These are phyloP conservation scores for Schizonepeta tenuifolia DNA, from an alignment of 257 asterid genomes.

Conservation along the genomic window DNA sequence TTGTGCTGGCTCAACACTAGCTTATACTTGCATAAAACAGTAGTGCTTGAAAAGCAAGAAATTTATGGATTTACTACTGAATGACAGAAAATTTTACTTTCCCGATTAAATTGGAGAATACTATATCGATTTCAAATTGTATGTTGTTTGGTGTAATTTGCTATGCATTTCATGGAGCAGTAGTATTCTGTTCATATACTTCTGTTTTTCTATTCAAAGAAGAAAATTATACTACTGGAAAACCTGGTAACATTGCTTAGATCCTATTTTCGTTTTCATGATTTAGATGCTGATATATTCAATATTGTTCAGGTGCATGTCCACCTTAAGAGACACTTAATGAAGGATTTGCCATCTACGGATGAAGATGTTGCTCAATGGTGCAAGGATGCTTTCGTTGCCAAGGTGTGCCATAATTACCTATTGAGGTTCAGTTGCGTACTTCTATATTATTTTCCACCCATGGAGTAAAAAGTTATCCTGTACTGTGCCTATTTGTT, in stretches of 20 bases:
- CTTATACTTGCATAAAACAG: conserved; percentile 1
- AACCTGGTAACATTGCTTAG: conserved; percentile 27
- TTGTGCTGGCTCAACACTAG: background rate
- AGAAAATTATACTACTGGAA: conserved; percentile 20
- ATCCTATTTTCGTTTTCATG: conserved; percentile 31
- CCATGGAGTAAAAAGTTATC: background rate
- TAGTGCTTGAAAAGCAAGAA: background rate
- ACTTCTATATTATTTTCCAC: background rate
- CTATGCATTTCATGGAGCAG: conserved; percentile 1
- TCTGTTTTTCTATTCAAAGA: background rate
- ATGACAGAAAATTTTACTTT: background rate
- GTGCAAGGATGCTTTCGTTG: conserved; percentile 81
- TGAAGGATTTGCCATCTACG: conserved; percentile 81
- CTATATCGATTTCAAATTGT: background rate
- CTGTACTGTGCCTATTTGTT: background rate
- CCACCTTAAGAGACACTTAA: conserved; percentile 74
- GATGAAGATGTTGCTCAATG: conserved; percentile 83
- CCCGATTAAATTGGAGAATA: background rate
- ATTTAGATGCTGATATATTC: conserved; percentile 20
- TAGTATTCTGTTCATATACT: background rate
- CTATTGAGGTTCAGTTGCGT: background rate
- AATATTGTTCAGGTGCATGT: conserved; percentile 70
- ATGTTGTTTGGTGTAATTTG: background rate
- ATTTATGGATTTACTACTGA: background rate
- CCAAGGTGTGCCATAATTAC: conserved; percentile 58